phyloP scores from a whole-genome alignment of 768 basidiomycete species.

The Amanita rubescens region DNA sequence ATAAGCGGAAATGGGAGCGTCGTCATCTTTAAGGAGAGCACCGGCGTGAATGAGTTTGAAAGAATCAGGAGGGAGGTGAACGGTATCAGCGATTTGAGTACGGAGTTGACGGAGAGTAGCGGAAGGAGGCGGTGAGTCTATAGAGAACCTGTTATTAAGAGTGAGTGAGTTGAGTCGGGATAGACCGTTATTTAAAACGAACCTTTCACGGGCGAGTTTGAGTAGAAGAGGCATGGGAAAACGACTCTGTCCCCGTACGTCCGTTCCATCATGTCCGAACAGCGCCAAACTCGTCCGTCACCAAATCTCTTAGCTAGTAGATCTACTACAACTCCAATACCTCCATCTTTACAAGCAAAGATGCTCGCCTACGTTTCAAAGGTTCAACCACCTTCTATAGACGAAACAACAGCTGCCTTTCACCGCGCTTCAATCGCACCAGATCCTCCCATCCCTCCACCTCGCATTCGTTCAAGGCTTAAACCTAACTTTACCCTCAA shows the following conservation, averaged over 20 bases:
- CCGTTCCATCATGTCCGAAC: constrained; percentile 10
- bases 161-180: no score
- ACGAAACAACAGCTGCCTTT: constrained; percentile 33
- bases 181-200: no score
- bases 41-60: constrained; percentile 91
- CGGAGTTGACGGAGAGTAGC: constrained; percentile 52
- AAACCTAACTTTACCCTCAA: constrained; percentile 56
- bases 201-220: neutral
- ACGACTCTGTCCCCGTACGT: no score
- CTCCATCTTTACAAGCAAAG: constrained; percentile 86
- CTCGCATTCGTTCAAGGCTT: constrained; percentile 37
- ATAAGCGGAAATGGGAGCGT: constrained; percentile 72
- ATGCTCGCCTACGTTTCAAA: constrained; percentile 69
- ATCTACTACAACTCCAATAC: constrained; percentile 45
- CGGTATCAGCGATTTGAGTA: constrained; percentile 60
- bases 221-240: constrained; percentile 1
- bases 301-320: constrained; percentile 35
- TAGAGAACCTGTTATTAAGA: constrained; percentile 9
- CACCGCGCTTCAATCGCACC: constrained; percentile 25
- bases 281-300: constrained; percentile 10
- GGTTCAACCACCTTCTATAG: constrained; percentile 22
- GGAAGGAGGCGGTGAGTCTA: constrained; percentile 53
- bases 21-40: constrained; percentile 84
- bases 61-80: constrained; percentile 55
- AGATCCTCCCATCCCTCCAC: constrained; percentile 16